phyloP scores from a whole-genome alignment of 257 asterid species.

The Ehretia macrophylla region DNA sequence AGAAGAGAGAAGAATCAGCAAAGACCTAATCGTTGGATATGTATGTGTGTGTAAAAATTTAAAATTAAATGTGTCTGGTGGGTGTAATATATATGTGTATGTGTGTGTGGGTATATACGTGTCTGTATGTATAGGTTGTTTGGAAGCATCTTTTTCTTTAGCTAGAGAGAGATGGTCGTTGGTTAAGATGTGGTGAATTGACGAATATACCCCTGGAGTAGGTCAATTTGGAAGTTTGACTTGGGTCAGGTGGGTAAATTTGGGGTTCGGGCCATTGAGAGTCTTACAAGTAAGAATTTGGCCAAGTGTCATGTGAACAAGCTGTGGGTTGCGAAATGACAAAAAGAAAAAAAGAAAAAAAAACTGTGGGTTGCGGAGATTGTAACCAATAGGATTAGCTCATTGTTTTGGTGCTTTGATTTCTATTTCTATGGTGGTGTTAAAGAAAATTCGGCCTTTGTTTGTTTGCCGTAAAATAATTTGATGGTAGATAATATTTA shows the following conservation, averaged over 20 bases:
- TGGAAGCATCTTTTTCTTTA: conserved; percentile 3
- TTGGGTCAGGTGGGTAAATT: conserved; percentile 6
- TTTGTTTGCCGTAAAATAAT: too few relatives aligned
- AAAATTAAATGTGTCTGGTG: neutral
- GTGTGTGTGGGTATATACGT: neutral
- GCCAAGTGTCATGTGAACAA: too few relatives aligned
- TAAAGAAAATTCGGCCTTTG: too few relatives aligned
- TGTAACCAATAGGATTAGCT: too few relatives aligned
- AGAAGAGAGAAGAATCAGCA: neutral
- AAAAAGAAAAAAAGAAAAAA: too few relatives aligned
- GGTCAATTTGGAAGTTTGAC: conserved; percentile 7
- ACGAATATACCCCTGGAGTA: neutral
- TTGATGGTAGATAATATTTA: too few relatives aligned
- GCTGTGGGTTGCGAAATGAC: too few relatives aligned
- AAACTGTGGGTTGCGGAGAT: too few relatives aligned
- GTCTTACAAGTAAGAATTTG: too few relatives aligned
- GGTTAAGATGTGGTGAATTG: neutral
- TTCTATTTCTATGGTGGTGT: too few relatives aligned
- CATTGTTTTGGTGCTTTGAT: too few relatives aligned
- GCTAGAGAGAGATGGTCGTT: neutral
- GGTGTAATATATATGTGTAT: neutral
- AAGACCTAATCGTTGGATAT: neutral
- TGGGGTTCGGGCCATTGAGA: neutral
- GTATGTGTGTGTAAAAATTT: too few relatives aligned
- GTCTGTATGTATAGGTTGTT: neutral